A percentile compares a stretch with the other conserved stretches of the same genome.
phyloP scores from a whole-genome alignment of 352 stramenopile genomes.

The Phytophthora fragariae region DNA sequence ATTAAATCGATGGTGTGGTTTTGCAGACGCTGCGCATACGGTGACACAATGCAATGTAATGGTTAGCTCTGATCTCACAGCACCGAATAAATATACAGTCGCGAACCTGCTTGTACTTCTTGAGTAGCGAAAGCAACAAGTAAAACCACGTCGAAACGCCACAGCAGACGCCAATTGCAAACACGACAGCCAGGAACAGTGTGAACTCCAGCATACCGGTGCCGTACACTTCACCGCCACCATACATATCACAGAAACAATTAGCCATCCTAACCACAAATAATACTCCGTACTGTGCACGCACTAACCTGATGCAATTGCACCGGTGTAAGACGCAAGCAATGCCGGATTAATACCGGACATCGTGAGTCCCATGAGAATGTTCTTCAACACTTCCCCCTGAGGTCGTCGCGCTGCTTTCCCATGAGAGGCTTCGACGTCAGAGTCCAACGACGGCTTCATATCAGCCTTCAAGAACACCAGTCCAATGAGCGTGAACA shows the following conservation, averaged over 20 bases:
- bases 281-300: not conserved
- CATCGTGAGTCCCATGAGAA: slow-evolving; percentile 89
- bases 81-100: not conserved
- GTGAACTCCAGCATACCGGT: slow-evolving; percentile 91
- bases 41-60: not conserved
- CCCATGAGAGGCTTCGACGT: slow-evolving; percentile 53
- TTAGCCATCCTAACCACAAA: not conserved
- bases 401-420: slow-evolving; percentile 63
- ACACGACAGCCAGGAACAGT: slow-evolving; percentile 84
- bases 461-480: slow-evolving; percentile 87
- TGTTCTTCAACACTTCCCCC: slow-evolving; percentile 80
- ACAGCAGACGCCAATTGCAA: slow-evolving; percentile 81
- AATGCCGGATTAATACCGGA: slow-evolving; percentile 89
- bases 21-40: slow-evolving; percentile 67
- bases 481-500: slow-evolving; percentile 85
- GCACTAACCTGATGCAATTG: slow-evolving; percentile 82
- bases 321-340: slow-evolving; percentile 87
- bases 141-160: slow-evolving; percentile 92
- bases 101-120: slow-evolving; percentile 91
- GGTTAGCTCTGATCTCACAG: slow-evolving; percentile 6
- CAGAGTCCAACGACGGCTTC: slow-evolving; percentile 74
- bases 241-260: not conserved
- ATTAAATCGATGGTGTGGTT: slow-evolving; percentile 86
- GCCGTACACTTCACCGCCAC: slow-evolving; percentile 67
- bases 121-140: slow-evolving; percentile 81